Conservation (phyloP, 2,329 filamentous ascomycete genomes). For the Verticillium longisporum region DNA sequence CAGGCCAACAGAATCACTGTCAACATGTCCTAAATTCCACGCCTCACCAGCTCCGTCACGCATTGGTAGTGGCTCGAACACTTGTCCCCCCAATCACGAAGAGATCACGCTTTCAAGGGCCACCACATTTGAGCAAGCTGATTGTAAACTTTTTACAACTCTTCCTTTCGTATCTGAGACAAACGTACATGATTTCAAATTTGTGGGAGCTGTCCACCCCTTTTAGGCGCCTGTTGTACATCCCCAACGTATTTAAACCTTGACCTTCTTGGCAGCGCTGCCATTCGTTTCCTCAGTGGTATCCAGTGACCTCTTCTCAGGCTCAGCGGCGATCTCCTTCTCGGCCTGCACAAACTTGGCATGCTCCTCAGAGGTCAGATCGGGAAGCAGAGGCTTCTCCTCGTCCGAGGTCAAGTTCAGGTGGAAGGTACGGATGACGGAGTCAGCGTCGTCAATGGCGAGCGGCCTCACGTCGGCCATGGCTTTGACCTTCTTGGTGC, state of each 20-base stretch:
- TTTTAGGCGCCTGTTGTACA: not conserved
- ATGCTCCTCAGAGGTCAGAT: constrained; percentile 11
- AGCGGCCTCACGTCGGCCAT: constrained; percentile 80
- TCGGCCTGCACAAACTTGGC: constrained; percentile 13
- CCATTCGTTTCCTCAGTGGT: constrained; percentile 6
- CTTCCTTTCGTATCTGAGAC: too few species aligned
- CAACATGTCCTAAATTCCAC: too few species aligned
- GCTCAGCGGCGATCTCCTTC: constrained; percentile 12
- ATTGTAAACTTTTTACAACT: too few species aligned
- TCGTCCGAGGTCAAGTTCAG: constrained; percentile 21
- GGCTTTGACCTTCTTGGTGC: constrained; percentile 87
- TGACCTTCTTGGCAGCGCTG: constrained; percentile 11
- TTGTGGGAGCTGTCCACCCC: not conserved
- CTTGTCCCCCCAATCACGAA: too few species aligned
- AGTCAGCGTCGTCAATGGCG: constrained; percentile 86
- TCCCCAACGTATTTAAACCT: constrained; percentile 4
- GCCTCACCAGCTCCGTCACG: too few species aligned
- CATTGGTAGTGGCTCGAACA: too few species aligned
- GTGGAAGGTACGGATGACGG: constrained; percentile 78
- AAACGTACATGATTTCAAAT: not conserved
- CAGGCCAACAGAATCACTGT: too few species aligned
- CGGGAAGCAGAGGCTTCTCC: constrained; percentile 12
- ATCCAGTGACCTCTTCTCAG: constrained; percentile 12
- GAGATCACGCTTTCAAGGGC: too few species aligned
- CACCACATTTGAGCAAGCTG: too few species aligned